A percentile compares a stretch with the other conserved stretches of the same genome.
These are phyloP conservation scores for Herpetospermum pedunculosum DNA, from an alignment of 306 rosid species.

Conservation along the genomic window DNA sequence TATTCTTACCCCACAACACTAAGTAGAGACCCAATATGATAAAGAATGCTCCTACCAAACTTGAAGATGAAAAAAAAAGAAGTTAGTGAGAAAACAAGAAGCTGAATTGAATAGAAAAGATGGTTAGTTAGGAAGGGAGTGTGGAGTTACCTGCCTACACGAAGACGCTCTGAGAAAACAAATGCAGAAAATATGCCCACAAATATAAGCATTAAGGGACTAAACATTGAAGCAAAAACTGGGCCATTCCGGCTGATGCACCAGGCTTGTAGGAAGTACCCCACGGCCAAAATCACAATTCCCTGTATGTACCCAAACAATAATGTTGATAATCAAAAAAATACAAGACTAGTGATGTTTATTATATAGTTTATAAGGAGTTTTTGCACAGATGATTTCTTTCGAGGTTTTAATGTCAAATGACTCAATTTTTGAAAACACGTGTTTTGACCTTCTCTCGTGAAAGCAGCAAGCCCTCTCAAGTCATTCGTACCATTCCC, in stretches of 20 bases:
- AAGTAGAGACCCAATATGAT: conserved; percentile 19
- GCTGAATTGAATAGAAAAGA: neutral
- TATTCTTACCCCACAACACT: conserved; percentile 25
- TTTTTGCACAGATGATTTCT: no score
- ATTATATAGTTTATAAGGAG: no score
- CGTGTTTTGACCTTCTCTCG: no score
- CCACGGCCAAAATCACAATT: conserved; percentile 14
- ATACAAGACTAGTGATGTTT: no score
- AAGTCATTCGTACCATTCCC: no score
- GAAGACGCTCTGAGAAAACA: conserved; percentile 23
- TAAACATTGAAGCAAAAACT: conserved; percentile 28
- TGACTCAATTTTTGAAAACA: no score
- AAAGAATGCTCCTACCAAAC: conserved; percentile 22
- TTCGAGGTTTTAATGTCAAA: no score
- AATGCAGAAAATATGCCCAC: conserved; percentile 19
- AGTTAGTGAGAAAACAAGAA: neutral
- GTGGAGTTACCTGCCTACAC: conserved; percentile 20
- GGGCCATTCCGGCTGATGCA: conserved; percentile 29
- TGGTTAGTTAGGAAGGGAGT: neutral
- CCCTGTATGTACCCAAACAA: conserved; percentile 14
- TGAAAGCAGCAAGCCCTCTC: no score
- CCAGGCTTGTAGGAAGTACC: conserved; percentile 25
- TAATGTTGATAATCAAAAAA: no score
- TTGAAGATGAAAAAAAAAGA: neutral
- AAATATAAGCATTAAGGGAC: conserved; percentile 15